Percentiles rank a stretch among this genome's conserved stretches.
phyloP scores from a whole-genome alignment of 163 green algal genomes.

The Scenedesmus sp. region DNA sequence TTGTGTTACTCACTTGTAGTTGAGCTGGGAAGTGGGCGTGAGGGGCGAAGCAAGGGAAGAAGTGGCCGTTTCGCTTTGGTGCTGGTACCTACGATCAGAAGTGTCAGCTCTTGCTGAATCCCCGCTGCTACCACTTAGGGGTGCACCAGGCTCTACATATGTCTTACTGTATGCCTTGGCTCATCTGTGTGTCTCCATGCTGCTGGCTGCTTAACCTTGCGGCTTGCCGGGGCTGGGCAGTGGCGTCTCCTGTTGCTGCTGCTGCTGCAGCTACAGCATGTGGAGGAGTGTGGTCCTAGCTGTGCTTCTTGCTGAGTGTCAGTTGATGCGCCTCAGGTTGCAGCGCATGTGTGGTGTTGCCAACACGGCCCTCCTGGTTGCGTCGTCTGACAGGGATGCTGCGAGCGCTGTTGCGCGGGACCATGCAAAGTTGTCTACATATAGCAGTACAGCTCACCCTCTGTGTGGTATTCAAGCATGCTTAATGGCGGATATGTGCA shows the following conservation, averaged over 20 bases:
- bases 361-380: background rate
- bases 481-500: too few relatives aligned
- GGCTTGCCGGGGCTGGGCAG: too few relatives aligned
- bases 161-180: background rate
- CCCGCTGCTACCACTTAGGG: background rate
- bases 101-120: background rate
- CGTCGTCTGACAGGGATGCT: background rate
- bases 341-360: background rate
- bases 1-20: background rate
- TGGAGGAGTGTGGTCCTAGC: background rate
- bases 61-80: background rate
- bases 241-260: too few relatives aligned
- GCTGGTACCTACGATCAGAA: background rate
- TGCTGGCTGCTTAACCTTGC: background rate
- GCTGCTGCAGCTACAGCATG: background rate
- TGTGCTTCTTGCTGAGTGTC: background rate
- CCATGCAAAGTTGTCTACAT: too few relatives aligned
- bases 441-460: too few relatives aligned
- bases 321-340: background rate
- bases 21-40: background rate
- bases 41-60: background rate
- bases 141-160: background rate
- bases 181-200: background rate
- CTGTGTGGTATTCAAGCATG: too few relatives aligned
- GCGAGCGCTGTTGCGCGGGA: too few relatives aligned